phyloP scores from a whole-genome alignment of 768 basidiomycete genomes.

The Leccinum subtestaceum region DNA sequence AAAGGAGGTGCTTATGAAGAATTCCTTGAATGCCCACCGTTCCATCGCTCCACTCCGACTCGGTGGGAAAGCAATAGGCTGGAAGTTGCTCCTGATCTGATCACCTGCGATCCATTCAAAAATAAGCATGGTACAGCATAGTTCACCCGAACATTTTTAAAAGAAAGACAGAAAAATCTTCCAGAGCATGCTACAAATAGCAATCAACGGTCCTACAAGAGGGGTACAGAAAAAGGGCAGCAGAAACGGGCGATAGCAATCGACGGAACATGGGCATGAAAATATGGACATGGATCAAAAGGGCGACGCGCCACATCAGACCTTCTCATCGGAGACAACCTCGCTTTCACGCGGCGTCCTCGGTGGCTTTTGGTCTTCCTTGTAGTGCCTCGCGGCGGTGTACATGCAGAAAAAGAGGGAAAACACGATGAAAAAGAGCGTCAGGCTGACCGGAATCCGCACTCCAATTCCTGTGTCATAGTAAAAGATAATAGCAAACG shows the following conservation, averaged over 20 bases:
- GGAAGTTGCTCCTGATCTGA: neutral
- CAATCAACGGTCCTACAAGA: neutral
- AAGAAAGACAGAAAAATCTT: neutral
- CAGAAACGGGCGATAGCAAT: neutral
- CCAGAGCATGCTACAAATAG: neutral
- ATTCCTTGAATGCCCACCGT: neutral
- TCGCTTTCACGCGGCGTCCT: neutral
- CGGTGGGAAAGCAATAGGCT: no score
- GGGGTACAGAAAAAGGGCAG: neutral
- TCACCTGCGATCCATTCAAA: constrained; percentile 3
- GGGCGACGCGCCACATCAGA: neutral
- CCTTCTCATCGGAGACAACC: neutral
- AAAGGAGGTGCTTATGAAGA: no score
- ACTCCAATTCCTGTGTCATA: constrained; percentile 19
- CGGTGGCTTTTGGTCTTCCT: constrained; percentile 12
- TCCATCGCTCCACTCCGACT: no score
- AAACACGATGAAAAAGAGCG: constrained; percentile 21
- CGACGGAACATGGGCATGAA: neutral
- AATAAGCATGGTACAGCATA: constrained; percentile 6
- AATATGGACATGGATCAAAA: neutral
- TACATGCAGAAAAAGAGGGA: constrained; percentile 32
- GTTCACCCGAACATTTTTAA: neutral
- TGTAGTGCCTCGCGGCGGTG: constrained; percentile 20
- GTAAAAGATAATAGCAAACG: constrained; percentile 34
- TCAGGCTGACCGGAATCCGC: constrained; percentile 25